These are phyloP conservation scores for Sanghuangporus baumii DNA, from an alignment of 1,284 basidiomycete genomes.

Conservation along the genomic window DNA sequence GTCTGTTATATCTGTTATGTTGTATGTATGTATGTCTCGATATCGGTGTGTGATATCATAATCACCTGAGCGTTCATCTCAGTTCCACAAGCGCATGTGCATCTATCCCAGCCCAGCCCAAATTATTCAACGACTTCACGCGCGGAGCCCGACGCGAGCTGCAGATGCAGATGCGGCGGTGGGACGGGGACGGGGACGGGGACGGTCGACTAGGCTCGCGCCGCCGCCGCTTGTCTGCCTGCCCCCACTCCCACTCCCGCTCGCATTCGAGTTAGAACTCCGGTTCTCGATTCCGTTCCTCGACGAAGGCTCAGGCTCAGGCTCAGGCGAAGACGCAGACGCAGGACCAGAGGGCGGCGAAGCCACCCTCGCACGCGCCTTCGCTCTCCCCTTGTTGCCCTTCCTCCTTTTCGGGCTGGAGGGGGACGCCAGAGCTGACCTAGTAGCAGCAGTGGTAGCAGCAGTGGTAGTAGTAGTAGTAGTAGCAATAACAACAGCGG, in stretches of 20 bases:
- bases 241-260: neutral
- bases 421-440: neutral
- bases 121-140: neutral
- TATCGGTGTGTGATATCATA: neutral
- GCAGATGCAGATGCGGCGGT: neutral
- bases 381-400: neutral
- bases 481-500: no score
- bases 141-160: neutral
- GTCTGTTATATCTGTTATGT: no score
- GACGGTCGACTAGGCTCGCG: neutral
- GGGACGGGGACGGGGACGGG: no score
- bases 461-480: neutral
- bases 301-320: no score
- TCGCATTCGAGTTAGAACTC: neutral
- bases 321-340: neutral
- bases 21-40: neutral
- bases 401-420: neutral
- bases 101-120: no score
- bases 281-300: neutral
- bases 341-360: neutral
- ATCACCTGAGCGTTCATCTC: no score
- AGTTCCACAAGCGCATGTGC: no score
- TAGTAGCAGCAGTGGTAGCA: neutral
- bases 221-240: neutral
- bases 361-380: neutral